A percentile compares a stretch with the other conserved stretches of the same genome.
Evolutionary conservation across 2,329 filamentous ascomycete species (phyloP).

Genomic region (Scopulariopsis brevicaulis): DNA sequence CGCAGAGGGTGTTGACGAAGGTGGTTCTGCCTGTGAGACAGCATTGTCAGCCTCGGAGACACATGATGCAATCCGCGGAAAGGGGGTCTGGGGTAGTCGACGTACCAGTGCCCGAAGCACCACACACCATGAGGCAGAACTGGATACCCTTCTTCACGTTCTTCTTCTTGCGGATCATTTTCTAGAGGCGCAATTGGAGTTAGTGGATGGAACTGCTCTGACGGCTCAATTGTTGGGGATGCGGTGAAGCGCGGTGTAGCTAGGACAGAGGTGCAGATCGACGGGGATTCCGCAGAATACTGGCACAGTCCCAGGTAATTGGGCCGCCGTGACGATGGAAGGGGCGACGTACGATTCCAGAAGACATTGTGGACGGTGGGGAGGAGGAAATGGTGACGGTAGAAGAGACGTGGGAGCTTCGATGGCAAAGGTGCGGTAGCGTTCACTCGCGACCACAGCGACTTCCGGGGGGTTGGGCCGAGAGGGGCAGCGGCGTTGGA

Average conservation of each 20-base stretch:
- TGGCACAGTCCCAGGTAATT: background rate
- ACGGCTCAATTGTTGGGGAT: background rate
- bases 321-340: background rate
- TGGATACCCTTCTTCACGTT: constrained; percentile 99
- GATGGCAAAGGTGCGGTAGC: background rate
- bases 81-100: constrained; percentile 10
- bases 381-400: background rate
- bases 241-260: background rate
- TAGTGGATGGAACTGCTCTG: background rate
- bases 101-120: constrained; percentile 94
- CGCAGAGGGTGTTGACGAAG: constrained; percentile 98
- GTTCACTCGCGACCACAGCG: constrained; percentile 1
- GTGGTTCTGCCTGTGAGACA: constrained; percentile 70
- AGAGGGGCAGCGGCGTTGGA: background rate
- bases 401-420: background rate
- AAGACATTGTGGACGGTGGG: constrained; percentile 16
- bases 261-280: background rate
- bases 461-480: background rate
- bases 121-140: constrained; percentile 99
- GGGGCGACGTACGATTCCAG: constrained; percentile 18
- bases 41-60: constrained; percentile 1
- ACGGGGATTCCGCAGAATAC: background rate
- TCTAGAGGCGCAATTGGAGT: constrained; percentile 34
- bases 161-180: constrained; percentile 99
- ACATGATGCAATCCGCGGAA: background rate